Evolutionary conservation across 2,329 filamentous ascomycete species (phyloP).

Genomic region (Colletotrichum sp.): DNA sequence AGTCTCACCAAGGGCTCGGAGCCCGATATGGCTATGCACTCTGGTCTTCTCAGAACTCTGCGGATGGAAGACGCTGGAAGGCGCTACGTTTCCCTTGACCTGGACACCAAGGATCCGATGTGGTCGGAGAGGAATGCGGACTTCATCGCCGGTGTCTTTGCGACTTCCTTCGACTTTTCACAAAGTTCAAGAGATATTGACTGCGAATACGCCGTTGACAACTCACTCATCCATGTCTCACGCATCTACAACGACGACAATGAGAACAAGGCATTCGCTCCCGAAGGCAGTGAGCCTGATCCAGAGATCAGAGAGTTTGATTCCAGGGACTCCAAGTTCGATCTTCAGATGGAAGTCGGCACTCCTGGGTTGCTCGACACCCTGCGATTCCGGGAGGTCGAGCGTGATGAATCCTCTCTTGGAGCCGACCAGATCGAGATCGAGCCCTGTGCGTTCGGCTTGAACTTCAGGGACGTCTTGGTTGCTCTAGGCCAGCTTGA

Average conservation of each 20-base stretch:
- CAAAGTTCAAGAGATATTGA: not conserved
- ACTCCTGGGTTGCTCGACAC: conserved; percentile 27
- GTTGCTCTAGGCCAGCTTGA: conserved; percentile 27
- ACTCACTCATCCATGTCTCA: not conserved
- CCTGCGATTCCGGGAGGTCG: conserved; percentile 26
- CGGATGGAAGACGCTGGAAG: conserved; percentile 13
- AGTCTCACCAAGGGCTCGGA: not conserved
- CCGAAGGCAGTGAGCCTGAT: not conserved
- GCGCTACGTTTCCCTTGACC: conserved; percentile 18
- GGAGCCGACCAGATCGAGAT: conserved; percentile 27
- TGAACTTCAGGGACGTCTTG: conserved; percentile 32
- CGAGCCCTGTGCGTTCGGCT: conserved; percentile 28
- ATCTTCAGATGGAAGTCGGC: conserved; percentile 18
- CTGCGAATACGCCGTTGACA: not conserved
- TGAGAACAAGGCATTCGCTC: not conserved
- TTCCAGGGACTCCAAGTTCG: no score
- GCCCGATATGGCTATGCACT: not conserved
- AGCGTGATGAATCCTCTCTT: not conserved
- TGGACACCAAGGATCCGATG: not conserved
- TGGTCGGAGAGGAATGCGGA: not conserved
- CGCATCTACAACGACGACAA: conserved; percentile 3
- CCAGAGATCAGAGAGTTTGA: not conserved
- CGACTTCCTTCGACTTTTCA: not conserved
- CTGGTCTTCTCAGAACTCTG: conserved; percentile 17
- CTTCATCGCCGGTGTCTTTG: not conserved